A percentile compares a stretch with the other conserved stretches of the same genome.
Evolutionary conservation across 2,329 filamentous ascomycete genomes (phyloP).

Genomic region (Penicillium brasilianum): DNA sequence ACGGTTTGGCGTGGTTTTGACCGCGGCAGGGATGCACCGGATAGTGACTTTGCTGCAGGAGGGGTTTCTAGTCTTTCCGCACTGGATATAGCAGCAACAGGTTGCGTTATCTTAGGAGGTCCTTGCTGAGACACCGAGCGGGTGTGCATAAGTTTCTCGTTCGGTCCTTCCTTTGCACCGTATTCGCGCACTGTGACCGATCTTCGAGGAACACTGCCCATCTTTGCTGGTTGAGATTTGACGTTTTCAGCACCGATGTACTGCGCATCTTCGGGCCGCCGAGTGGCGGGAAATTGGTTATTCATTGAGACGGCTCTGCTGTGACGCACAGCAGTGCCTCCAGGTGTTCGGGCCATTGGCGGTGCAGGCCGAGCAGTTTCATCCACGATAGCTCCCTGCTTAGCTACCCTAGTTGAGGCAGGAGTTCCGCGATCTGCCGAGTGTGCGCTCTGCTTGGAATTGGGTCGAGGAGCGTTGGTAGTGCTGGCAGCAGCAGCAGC

Average conservation of each 20-base stretch:
- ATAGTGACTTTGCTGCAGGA: conserved; percentile 23
- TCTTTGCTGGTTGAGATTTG: conserved; percentile 22
- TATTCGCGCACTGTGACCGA: conserved; percentile 34
- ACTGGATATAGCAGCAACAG: conserved; percentile 5
- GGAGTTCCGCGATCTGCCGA: conserved; percentile 15
- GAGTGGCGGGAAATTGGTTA: conserved; percentile 28
- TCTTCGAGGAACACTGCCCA: conserved; percentile 31
- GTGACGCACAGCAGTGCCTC: conserved; percentile 25
- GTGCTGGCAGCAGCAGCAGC: not conserved
- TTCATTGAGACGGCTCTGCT: conserved; percentile 24
- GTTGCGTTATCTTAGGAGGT: conserved; percentile 7
- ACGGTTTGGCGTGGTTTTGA: conserved; percentile 47
- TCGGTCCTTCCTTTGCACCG: conserved; percentile 17
- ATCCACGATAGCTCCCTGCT: conserved; percentile 9
- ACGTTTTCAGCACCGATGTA: conserved; percentile 24
- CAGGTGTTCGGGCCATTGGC: conserved; percentile 18
- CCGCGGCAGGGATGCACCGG: conserved; percentile 34
- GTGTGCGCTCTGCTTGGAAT: conserved; percentile 15
- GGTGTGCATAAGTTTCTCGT: conserved; percentile 10
- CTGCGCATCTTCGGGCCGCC: conserved; percentile 27
- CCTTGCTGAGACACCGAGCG: conserved; percentile 26
- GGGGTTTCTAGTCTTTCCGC: conserved; percentile 23
- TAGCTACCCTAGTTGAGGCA: conserved; percentile 5
- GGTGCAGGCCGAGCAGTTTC: conserved; percentile 7
- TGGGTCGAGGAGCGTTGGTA: not conserved